These are phyloP conservation scores for Pseudogymnoascus verrucosus DNA, from an alignment of 2,329 filamentous ascomycete species.

Conservation along the genomic window DNA sequence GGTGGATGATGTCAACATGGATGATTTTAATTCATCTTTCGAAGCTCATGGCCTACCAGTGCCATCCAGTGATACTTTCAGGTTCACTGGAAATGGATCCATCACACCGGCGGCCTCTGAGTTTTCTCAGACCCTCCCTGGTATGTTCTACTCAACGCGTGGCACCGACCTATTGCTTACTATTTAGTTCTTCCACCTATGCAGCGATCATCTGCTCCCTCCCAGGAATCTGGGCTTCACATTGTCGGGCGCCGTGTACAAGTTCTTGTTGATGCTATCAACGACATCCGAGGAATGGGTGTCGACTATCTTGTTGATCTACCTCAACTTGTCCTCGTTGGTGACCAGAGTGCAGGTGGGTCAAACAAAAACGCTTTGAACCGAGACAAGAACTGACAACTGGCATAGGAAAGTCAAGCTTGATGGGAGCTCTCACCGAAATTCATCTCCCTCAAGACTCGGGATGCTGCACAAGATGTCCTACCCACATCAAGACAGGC, in stretches of 20 bases:
- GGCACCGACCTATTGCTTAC: not conserved
- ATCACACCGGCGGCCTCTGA: not conserved
- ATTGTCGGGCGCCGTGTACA: constrained; percentile 56
- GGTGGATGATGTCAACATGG: not conserved
- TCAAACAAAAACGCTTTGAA: not conserved
- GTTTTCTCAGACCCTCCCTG: constrained; percentile 2
- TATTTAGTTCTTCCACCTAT: not conserved
- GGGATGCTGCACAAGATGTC: constrained; percentile 72
- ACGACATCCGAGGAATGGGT: constrained; percentile 62
- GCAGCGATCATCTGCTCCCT: not conserved
- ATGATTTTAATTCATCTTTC: not conserved
- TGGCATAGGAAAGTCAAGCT: constrained; percentile 55
- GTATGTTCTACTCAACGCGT: not conserved
- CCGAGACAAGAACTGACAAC: not conserved
- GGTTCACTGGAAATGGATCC: not conserved
- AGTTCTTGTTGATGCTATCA: constrained; percentile 56
- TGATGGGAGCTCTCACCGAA: constrained; percentile 55
- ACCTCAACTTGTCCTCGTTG: constrained; percentile 74
- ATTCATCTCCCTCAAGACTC: constrained; percentile 64
- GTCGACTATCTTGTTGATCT: constrained; percentile 60
- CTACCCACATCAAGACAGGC: constrained; percentile 61
- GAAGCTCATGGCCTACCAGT: not conserved
- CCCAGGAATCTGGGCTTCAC: constrained; percentile 34
- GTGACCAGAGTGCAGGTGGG: constrained; percentile 68
- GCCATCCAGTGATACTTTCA: not conserved